Conservation (phyloP, 805 yeast species). For the Metschnikowia lochheadii region DNA sequence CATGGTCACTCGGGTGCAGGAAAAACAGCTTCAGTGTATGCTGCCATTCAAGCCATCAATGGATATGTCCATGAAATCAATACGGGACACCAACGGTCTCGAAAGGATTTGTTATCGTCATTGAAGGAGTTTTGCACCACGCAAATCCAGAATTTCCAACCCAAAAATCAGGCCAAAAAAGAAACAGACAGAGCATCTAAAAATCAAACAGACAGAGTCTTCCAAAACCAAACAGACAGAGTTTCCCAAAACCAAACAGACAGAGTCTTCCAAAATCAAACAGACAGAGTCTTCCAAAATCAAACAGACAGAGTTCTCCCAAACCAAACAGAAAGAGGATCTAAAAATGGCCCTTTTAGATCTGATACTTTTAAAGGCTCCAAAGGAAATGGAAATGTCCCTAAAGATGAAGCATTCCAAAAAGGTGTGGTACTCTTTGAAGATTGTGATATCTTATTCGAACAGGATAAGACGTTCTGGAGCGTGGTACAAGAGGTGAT, state of each 20-base stretch:
- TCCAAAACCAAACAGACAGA: too few relatives aligned
- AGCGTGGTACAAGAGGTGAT: slow-evolving; percentile 58
- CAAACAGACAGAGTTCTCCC: too few relatives aligned
- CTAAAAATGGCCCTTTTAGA: too few relatives aligned
- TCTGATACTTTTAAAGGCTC: too few relatives aligned
- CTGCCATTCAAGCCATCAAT: slow-evolving; percentile 55
- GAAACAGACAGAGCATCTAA: too few relatives aligned
- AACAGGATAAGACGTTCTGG: slow-evolving; percentile 82
- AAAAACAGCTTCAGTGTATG: slow-evolving; percentile 69
- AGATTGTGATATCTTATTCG: slow-evolving; percentile 79
- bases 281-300: too few relatives aligned
- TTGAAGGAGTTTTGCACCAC: slow-evolving; percentile 82
- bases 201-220: too few relatives aligned
- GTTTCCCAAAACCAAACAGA: too few relatives aligned
- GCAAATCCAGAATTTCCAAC: slow-evolving; percentile 42
- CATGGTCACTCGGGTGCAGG: slow-evolving; percentile 75
- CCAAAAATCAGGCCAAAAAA: background rate
- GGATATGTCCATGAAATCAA: slow-evolving; percentile 83
- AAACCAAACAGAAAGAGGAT: too few relatives aligned
- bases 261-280: too few relatives aligned
- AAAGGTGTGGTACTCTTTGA: slow-evolving; percentile 75
- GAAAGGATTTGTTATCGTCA: slow-evolving; percentile 60
- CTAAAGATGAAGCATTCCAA: slow-evolving; percentile 28
- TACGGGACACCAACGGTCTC: slow-evolving; percentile 66
- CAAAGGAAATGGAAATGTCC: too few relatives aligned